Conservation (phyloP, 768 basidiomycete genomes). For the Leccinum pellstonianum region DNA sequence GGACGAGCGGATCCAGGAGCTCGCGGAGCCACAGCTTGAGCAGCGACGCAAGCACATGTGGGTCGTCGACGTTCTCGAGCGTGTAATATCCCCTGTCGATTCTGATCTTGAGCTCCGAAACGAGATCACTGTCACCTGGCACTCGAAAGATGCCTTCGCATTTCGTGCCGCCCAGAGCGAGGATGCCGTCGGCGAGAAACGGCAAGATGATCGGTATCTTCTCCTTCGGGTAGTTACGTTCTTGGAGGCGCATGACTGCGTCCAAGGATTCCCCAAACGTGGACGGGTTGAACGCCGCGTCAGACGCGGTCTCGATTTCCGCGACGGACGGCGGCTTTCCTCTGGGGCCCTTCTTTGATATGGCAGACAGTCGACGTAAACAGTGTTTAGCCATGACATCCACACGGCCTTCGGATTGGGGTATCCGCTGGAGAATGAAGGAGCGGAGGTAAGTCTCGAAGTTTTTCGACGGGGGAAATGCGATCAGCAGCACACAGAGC, state of each 20-base stretch:
- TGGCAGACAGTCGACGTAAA: constrained; percentile 67
- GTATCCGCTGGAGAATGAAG: constrained; percentile 73
- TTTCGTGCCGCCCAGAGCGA: constrained; percentile 81
- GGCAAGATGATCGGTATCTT: constrained; percentile 92
- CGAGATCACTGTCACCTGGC: constrained; percentile 85
- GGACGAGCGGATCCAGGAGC: constrained; percentile 87
- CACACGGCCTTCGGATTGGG: constrained; percentile 69
- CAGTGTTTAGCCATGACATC: constrained; percentile 93
- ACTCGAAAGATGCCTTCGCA: constrained; percentile 92
- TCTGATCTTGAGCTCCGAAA: constrained; percentile 83
- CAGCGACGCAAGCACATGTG: constrained; percentile 84
- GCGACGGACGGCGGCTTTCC: constrained; percentile 78
- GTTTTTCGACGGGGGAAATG: constrained; percentile 92
- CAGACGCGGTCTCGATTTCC: constrained; percentile 94
- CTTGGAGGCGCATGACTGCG: constrained; percentile 79
- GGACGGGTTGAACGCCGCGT: constrained; percentile 93
- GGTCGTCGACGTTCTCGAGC: constrained; percentile 85
- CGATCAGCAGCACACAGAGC: constrained; percentile 84
- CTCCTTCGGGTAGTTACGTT: constrained; percentile 79
- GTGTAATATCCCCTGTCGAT: constrained; percentile 92
- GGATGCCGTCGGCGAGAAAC: constrained; percentile 89
- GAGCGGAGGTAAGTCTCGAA: constrained; percentile 80
- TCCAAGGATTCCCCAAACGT: constrained; percentile 91
- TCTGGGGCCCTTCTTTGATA: constrained; percentile 81
- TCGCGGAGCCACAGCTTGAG: constrained; percentile 95